These are phyloP conservation scores for Colletotrichum graminicola DNA, from an alignment of 2,329 filamentous ascomycete species.

Conservation along the genomic window DNA sequence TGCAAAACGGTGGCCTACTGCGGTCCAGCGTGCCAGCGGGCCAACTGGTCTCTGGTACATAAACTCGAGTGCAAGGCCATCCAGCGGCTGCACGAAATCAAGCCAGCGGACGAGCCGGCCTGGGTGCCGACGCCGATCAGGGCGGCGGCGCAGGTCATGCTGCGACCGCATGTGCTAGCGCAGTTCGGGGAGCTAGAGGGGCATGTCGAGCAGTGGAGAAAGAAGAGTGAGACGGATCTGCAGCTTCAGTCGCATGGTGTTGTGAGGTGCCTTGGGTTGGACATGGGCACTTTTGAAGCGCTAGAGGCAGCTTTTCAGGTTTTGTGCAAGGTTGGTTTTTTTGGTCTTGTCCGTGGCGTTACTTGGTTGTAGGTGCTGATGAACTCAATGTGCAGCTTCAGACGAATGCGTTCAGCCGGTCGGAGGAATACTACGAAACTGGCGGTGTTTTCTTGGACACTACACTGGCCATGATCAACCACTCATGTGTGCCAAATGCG, in stretches of 20 bases:
- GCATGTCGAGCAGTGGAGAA: constrained; percentile 57
- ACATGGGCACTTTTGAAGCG: constrained; percentile 57
- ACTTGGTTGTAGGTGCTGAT: constrained; percentile 34
- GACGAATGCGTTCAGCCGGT: constrained; percentile 72
- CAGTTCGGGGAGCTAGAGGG: constrained; percentile 59
- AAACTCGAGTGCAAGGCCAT: constrained; percentile 66
- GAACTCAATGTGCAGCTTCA: constrained; percentile 60
- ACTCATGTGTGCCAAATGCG: constrained; percentile 72
- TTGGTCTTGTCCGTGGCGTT: neutral
- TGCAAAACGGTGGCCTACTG: constrained; percentile 70
- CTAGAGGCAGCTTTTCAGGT: constrained; percentile 56
- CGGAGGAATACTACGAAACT: constrained; percentile 60
- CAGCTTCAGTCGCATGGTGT: constrained; percentile 57
- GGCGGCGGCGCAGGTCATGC: constrained; percentile 64
- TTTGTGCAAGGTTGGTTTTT: constrained; percentile 64
- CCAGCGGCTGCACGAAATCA: constrained; percentile 50
- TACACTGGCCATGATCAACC: constrained; percentile 70
- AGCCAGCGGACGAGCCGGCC: constrained; percentile 49
- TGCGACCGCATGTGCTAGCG: constrained; percentile 51
- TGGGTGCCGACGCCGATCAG: constrained; percentile 67
- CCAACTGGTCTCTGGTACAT: constrained; percentile 66
- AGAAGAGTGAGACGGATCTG: constrained; percentile 60
- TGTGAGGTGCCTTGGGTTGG: constrained; percentile 43
- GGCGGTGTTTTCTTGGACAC: constrained; percentile 69
- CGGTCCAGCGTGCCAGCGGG: constrained; percentile 63